Evolutionary conservation across 2,329 filamentous ascomycete genomes (phyloP), one percentile per base, ranked within the genome.

Genomic region (Alternaria gaisen): DNA sequence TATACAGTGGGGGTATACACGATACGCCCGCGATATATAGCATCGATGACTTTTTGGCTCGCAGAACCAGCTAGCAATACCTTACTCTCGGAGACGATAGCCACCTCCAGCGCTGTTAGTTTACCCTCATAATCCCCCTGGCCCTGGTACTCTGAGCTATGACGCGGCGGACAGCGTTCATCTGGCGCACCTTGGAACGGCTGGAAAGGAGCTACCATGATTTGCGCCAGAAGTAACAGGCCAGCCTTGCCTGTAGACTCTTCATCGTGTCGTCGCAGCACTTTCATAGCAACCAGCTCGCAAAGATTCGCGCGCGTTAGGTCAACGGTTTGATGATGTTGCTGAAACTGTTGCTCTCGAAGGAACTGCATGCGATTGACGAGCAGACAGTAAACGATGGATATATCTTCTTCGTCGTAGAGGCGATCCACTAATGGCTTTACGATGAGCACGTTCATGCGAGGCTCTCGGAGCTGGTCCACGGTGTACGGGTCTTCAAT

Each of bases 1-100:
- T 92, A 93, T 0, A 89, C 88, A 0, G 89, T 92, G 0, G 92
- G 92, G 0, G 92, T 94, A 74, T 95, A 95, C 36, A 93, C 89
- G 62, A 96, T 86, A 34, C 90, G 85, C 5, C 92, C 92, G 41
- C 90, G 88, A 72, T 94, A 95, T 46, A 96, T 93, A 50, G 91
- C 92, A 67, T 91, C 87, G 30, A 95, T 90, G 20, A 96, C 90
- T 78, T 90, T 91, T 74, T 94, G 91, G 64, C 90, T 94, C 3
- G 92, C 90, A 0, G 91, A 90, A 41, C 90, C 90, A 76, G 88
- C 89, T 34, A 95, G 81, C 60, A 96, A 92, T 58, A 87, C 82
- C 77, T 94, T 94, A 77, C 90, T 92, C 77, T 94, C 91, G 1
- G 90, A 92, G 38, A 95, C 83, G 64, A 95, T 95, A 54, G 92